Base-by-base conservation (phyloP, 352 stramenopile species). In the Aphanomyces invadans region DNA sequence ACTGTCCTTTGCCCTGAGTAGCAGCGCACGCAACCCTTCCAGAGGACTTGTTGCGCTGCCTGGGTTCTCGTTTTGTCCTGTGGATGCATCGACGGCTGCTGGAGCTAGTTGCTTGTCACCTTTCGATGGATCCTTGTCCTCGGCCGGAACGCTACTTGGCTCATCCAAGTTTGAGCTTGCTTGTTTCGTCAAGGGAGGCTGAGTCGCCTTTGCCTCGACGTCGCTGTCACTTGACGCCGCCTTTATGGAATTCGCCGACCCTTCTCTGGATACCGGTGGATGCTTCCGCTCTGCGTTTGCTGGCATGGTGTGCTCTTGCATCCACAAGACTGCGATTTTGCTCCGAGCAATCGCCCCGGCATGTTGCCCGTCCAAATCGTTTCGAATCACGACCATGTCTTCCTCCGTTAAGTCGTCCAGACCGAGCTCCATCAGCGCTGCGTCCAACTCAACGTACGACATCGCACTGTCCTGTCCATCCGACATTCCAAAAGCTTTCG, bases 401-500 rank as follows among this genome's bases (percentile, higher is more conserved):
- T 49, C 42, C 33, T 3, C 1, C 2, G 55, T 48, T 17, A 21
- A 44, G 31, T 29, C 31, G 21, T 53, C 45, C 15, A 53, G 5
- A 26, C 45, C 45, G 2, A 53, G 45, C 21, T 21, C 45, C 5
- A 21, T 17, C 17, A 74, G 29, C 3, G 29, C 66, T 9, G 11
- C 2, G 26, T 33, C 21, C 0, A 75, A 38, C 36, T 75, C 71
- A 29, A 25, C 26, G 28, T 26, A 54, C 12, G 33, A n/a, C n/a
- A n/a, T n/a, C n/a, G n/a, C n/a, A n/a, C n/a, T 36, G 33, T 74
- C 39, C 15, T 33, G 32, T 23, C 76, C 79, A 25, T 76, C 74
- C 0, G 75, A 3, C 36, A 15, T 15, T 7, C 60, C 64, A 63
- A 90, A 88, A 28, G 71, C 76, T 4, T 71, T 36, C 4, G 72